Base-by-base conservation (phyloP, 2,329 filamentous ascomycete genomes). In the Fusarium lyarnte region DNA sequence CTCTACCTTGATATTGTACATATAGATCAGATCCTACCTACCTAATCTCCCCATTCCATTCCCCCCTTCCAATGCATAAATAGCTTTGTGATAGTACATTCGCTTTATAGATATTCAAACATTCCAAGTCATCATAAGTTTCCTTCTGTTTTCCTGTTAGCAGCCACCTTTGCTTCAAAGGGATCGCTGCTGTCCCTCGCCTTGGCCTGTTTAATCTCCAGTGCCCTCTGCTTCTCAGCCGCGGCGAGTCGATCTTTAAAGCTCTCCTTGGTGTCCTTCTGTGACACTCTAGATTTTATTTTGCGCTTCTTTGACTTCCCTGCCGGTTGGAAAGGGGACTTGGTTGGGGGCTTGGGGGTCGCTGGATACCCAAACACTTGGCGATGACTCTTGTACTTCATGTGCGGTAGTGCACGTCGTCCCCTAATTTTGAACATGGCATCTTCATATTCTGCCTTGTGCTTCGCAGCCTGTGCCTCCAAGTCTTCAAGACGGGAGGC, bases 401-500 rank as follows among this genome's bases (percentile, higher is more conserved):
- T 80, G 27, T 78, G 70, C 17, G 78, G 64, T n/a, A 78, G 38
- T 29, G 75, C 69, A 5, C 27, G 29, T 12, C 74, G 66, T 10
- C 79, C 79, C n/a, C 79, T 78, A 9, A 82, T 53, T 25, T 72
- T 71, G 58, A 58, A 52, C 79, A 82, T 81, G 60, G 74, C 53
- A 13, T 53, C 60, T 46, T 76, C 66, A 54, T 79, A 80, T 6
- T 69, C 69, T 23, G 64, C 46, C 31, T 73, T 70, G 43, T 82
- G 81, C 33, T 75, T 75, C 12, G 72, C 41, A 23, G 66, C 75
- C 47, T 77, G 76, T 35, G 61, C 53, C 62, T 77, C 58, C 35
- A 82, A 66, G 8, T 74, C 74, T 27, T 76, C 58, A 19, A 79
- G 46, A 33, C 66, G 65, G 39, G 66, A 57, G 6, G 61, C 41